Evolutionary conservation across 2,329 filamentous ascomycete species (phyloP).

Genomic region (Neonectria coccinea): DNA sequence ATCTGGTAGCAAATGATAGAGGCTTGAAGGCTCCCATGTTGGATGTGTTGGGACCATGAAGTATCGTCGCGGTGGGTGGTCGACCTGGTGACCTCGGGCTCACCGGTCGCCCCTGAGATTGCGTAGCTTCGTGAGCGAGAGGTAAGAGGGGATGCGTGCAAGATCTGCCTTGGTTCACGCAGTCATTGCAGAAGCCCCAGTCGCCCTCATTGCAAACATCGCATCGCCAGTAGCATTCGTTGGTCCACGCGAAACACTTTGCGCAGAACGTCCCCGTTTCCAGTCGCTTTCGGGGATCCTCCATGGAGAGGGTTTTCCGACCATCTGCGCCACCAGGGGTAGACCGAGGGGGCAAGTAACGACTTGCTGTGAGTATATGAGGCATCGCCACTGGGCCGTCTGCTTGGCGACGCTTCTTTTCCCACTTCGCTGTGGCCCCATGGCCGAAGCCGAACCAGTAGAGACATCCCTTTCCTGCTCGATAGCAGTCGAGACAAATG

Average conservation of each 20-base stretch:
- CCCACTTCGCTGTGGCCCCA: constrained; percentile 76
- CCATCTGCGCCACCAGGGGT: constrained; percentile 66
- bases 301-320: constrained; percentile 69
- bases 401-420: constrained; percentile 59
- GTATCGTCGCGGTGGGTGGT: constrained; percentile 61
- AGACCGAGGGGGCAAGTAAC: constrained; percentile 64
- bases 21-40: constrained; percentile 71
- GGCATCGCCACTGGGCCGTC: constrained; percentile 59
- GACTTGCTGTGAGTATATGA: constrained; percentile 69
- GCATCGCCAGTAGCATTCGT: constrained; percentile 92
- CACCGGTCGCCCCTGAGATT: constrained; percentile 52
- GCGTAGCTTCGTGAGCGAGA: constrained; percentile 69
- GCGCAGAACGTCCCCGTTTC: constrained; percentile 89
- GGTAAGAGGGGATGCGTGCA: constrained; percentile 88
- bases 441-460: constrained; percentile 92
- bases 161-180: constrained; percentile 83
- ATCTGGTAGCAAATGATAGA: constrained; percentile 78
- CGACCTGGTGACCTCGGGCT: constrained; percentile 58
- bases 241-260: constrained; percentile 77
- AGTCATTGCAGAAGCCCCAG: constrained; percentile 93
- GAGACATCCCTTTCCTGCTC: constrained; percentile 78
- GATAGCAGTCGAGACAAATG: constrained; percentile 85
- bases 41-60: constrained; percentile 59
- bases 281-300: constrained; percentile 75
- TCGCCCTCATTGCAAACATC: constrained; percentile 89